Evolutionary conservation across 148 eudicot genomes (phyloP).

Genomic region (Diospyros kaki): DNA sequence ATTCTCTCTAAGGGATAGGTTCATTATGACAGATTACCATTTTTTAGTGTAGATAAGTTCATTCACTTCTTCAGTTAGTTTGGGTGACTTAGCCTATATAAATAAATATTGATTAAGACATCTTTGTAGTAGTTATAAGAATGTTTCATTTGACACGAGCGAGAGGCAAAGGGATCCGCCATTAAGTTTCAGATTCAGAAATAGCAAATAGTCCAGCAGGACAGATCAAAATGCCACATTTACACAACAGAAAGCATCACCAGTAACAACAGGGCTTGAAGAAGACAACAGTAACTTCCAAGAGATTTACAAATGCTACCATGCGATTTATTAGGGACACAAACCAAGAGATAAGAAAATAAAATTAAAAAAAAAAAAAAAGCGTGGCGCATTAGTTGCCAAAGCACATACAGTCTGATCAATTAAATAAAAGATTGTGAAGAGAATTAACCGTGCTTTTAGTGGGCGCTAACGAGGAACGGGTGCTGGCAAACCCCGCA

Average conservation of each 20-base stretch:
- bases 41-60: too few relatives aligned
- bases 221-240: too few relatives aligned
- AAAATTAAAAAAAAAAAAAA: not conserved
- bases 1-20: too few relatives aligned
- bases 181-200: not conserved
- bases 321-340: not conserved
- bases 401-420: not conserved
- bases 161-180: too few relatives aligned
- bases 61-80: too few relatives aligned
- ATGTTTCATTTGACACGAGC: too few relatives aligned
- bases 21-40: too few relatives aligned
- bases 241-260: not conserved
- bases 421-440: not conserved
- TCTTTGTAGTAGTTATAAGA: too few relatives aligned
- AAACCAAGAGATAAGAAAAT: not conserved
- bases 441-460: slow-evolving; percentile 15
- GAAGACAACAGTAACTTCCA: not conserved
- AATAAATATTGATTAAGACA: too few relatives aligned
- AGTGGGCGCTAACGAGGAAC: slow-evolving; percentile 74
- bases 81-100: too few relatives aligned
- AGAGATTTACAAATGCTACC: not conserved
- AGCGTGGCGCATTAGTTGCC: not conserved
- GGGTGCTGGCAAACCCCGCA: slow-evolving; percentile 98
- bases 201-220: not conserved
- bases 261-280: not conserved